Evolutionary conservation across 1,139 yeast genomes (phyloP), one percentile per base, ranked within the genome.

Genomic region (Meyerozyma carpophila): DNA sequence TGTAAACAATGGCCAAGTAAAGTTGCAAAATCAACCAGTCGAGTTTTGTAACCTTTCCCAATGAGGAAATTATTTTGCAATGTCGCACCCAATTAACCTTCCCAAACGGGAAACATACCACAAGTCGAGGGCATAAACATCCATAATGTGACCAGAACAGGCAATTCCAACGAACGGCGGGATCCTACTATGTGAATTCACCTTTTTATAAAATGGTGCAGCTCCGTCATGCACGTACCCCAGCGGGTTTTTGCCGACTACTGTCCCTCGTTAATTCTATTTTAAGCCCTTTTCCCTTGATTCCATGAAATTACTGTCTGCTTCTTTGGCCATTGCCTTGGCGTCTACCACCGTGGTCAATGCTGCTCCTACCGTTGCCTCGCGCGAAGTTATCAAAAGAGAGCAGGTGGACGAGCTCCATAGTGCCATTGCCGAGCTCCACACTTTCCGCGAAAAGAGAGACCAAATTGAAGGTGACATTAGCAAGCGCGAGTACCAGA

Each of bases 401-500:
- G 49, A 44, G n/a, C 43, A 42, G 1, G 44, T 49, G 32, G 44
- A 16, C 4, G 10, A 21, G 13, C 11, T 34, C n/a, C 14, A 18
- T 11, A 31, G 36, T 8, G 50, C 50, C 5, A 34, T 50, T 34
- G 42, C 40, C 2, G 42, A 49, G 21, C 44, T 45, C 20, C 28
- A 40, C 9, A 42, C 40, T 18, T 43, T 41, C 28, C 44, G 43
- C 11, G 44, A 38, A 11, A 49, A 50, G 39, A 41, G 54, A 25
- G 48, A 47, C 21, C 26, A 24, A 24, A 1, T 32, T 8, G 44
- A 39, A 4, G 25, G 8, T 16, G 25, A 25, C 10, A n/a, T 39
- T 32, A 4, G 26, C 21, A 32, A 41, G 31, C 50, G 56, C 47
- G 55, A 69, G 46, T 63, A 65, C 49, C 56, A 60, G 46, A 63